Conservation (phyloP, 441 rosid genomes). For the Erodium trifolium region DNA sequence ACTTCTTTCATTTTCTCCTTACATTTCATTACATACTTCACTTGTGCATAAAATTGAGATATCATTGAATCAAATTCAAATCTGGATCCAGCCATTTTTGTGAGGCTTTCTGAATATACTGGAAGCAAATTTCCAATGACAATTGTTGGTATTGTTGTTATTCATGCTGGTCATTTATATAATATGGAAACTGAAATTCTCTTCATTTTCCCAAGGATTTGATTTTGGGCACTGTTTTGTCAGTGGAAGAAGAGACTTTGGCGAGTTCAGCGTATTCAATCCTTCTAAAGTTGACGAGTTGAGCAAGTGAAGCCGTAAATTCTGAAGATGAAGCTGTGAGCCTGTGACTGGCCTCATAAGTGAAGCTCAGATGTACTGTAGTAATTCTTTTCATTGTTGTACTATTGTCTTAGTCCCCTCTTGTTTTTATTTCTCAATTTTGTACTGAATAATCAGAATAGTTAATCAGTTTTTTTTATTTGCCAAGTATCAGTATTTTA, state of each 20-base stretch:
- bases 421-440: background rate
- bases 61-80: background rate
- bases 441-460: background rate
- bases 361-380: background rate
- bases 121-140: no score
- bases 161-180: background rate
- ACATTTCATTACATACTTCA: background rate
- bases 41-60: background rate
- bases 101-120: no score
- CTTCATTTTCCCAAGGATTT: conserved; percentile 37
- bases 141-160: background rate
- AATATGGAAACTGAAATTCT: conserved; percentile 18
- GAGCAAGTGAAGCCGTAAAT: background rate
- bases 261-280: conserved; percentile 81
- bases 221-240: conserved; percentile 37
- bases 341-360: background rate
- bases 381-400: background rate
- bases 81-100: background rate
- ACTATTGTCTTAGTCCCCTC: background rate
- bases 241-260: conserved; percentile 91
- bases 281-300: conserved; percentile 37
- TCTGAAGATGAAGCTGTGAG: background rate
- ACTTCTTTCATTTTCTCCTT: background rate
- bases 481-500: background rate
- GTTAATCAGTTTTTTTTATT: background rate